Percentiles rank a stretch among this genome's conserved stretches.
phyloP scores from a whole-genome alignment of 2,329 filamentous ascomycete genomes.

The Stagonosporopsis rhizophila region DNA sequence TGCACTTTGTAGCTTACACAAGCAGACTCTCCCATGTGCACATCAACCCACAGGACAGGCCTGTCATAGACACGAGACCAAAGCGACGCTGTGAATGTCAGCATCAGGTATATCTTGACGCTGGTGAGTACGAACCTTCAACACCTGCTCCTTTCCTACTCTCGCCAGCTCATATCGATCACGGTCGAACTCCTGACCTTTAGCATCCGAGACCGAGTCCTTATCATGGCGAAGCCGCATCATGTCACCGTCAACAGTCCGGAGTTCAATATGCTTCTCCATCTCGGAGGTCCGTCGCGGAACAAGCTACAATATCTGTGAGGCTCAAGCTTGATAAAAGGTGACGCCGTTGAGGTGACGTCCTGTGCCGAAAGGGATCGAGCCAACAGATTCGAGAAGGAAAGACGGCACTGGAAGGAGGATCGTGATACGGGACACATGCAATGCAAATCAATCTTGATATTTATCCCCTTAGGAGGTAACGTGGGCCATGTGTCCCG shows the following conservation, averaged over 20 bases:
- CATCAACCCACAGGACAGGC: conserved; percentile 48
- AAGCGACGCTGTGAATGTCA: conserved; percentile 45
- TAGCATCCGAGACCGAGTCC: conserved; percentile 34
- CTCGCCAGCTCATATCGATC: conserved; percentile 46
- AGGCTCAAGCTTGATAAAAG: neutral
- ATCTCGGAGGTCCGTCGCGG: conserved; percentile 22
- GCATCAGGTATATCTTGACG: neutral
- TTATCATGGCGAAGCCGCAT: conserved; percentile 32
- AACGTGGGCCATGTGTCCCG: conserved; percentile 44
- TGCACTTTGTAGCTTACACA: conserved; percentile 33
- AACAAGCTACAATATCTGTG: neutral
- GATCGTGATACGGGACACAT: conserved; percentile 42
- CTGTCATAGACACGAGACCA: conserved; percentile 47
- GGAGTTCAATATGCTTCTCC: conserved; percentile 43
- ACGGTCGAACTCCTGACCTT: conserved; percentile 37
- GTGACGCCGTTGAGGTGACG: conserved; percentile 13
- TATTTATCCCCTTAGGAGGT: conserved; percentile 40
- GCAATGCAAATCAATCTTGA: conserved; percentile 46
- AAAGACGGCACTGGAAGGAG: conserved; percentile 24
- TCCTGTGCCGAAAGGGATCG: conserved; percentile 13
- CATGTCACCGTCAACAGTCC: conserved; percentile 36
- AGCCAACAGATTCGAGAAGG: conserved; percentile 29
- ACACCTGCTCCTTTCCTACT: conserved; percentile 45
- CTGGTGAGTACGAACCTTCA: conserved; percentile 38
- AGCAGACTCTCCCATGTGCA: conserved; percentile 49